Base-by-base conservation (phyloP, 345 rosid genomes). In the Cochlearia excelsa region DNA sequence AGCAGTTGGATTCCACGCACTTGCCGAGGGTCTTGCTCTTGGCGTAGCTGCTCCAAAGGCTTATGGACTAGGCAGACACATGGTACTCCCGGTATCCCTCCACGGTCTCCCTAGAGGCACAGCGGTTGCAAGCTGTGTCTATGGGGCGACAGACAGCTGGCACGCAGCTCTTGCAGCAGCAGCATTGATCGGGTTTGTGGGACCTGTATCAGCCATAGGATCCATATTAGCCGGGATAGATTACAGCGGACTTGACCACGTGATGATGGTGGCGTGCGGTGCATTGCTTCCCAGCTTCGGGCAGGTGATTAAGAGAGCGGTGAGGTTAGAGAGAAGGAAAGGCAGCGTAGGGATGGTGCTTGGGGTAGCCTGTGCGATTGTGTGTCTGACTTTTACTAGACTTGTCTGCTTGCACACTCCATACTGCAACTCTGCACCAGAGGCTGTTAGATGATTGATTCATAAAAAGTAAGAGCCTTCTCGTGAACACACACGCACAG, bases 11-110 rank as follows among this genome's bases (percentile, higher is more conserved):
- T 64, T 94, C 46, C 99, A 94, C 59, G 99, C 99, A 53, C 47
- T 94, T 66, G 96, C 99, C 1, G 99, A 94, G 67, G 99, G 97
- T 60, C 95, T 94, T 16, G 97, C 97, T 6, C 83, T 90, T 1
- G 99, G 97, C 34, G 97, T 94, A 1, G 99, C 99, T 54, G 99
- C 99, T 60, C 97, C 99, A 46, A 82, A 86, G 69, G 99, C 99
- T 26, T 85, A 94, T 28, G 96, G 99, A 48, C 79, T 87, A 0
- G 99, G 97, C 51, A 82, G 84, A 62, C 89, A 94, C 79, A 90
- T 94, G 84, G 93, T 94, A 65, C 93, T 94, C 51, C 99, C 99
- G 0, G 97, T 94, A 57, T 87, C 96, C 46, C 66, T 94, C 38
- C 99, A 94, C 2, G 97, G 97, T 34, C 87, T 94, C 38, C 99